These are phyloP conservation scores for Blumeria graminis DNA, from an alignment of 2,329 filamentous ascomycete species.

Conservation along the genomic window DNA sequence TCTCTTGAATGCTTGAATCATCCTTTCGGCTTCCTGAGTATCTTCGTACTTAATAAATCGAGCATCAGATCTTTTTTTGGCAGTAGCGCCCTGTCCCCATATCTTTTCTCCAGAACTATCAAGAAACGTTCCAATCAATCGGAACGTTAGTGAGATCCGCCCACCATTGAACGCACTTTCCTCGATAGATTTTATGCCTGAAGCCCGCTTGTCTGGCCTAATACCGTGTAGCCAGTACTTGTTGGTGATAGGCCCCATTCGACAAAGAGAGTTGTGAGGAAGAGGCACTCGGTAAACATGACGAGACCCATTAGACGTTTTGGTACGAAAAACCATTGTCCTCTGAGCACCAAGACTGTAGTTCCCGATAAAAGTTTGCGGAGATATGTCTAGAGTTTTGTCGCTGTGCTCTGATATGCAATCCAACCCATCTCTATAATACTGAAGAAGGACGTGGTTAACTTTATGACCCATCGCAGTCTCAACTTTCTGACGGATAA, in stretches of 20 bases:
- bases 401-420: slow-evolving; percentile 94
- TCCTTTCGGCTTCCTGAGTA: slow-evolving; percentile 33
- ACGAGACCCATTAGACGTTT: slow-evolving; percentile 28
- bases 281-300: slow-evolving; percentile 36
- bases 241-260: slow-evolving; percentile 63
- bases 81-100: slow-evolving; percentile 75
- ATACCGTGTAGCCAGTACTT: slow-evolving; percentile 82
- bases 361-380: slow-evolving; percentile 67
- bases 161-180: slow-evolving; percentile 52
- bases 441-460: slow-evolving; percentile 82
- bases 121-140: slow-evolving; percentile 69
- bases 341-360: slow-evolving; percentile 80
- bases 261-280: slow-evolving; percentile 73
- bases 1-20: slow-evolving; percentile 58
- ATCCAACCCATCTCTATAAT: slow-evolving; percentile 72
- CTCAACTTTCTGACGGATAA: slow-evolving; percentile 46
- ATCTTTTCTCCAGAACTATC: slow-evolving; percentile 39
- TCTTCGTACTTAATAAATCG: slow-evolving; percentile 44
- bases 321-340: slow-evolving; percentile 73
- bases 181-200: slow-evolving; percentile 37
- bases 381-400: slow-evolving; percentile 79
- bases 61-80: slow-evolving; percentile 38
- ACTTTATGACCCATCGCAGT: slow-evolving; percentile 50
- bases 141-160: slow-evolving; percentile 80
- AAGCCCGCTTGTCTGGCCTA: slow-evolving; percentile 54